These are phyloP conservation scores for Ophiocordyceps camponoti-floridani DNA, from an alignment of 2,329 filamentous ascomycete species.

Conservation along the genomic window DNA sequence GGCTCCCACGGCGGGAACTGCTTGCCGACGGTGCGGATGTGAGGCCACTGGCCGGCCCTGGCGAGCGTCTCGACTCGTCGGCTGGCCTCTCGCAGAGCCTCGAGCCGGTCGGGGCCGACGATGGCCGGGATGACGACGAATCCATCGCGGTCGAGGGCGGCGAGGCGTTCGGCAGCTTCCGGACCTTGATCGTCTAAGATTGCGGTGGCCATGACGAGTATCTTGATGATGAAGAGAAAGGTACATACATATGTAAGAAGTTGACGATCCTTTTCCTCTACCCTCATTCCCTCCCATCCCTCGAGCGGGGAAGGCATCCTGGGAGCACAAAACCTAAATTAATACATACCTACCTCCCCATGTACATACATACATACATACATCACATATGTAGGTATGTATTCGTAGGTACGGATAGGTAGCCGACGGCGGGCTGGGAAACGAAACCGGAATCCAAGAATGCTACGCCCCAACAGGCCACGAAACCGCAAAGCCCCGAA, in stretches of 20 bases:
- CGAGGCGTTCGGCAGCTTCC: conserved; percentile 2
- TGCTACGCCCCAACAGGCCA: conserved; percentile 30
- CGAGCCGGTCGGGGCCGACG: conserved; percentile 36
- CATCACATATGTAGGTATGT: too few species aligned
- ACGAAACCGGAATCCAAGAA: not conserved
- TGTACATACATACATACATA: too few species aligned
- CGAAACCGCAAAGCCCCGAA: conserved; percentile 57
- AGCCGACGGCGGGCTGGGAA: not conserved
- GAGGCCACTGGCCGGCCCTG: conserved; percentile 57
- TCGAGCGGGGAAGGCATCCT: too few species aligned
- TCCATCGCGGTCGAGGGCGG: conserved; percentile 49
- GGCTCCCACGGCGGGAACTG: conserved; percentile 76
- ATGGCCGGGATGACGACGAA: conserved; percentile 56
- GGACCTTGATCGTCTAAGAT: not conserved
- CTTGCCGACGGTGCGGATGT: conserved; percentile 70
- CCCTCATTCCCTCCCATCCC: too few species aligned
- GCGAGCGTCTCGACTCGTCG: conserved; percentile 39
- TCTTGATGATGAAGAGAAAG: too few species aligned
- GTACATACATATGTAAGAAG: too few species aligned
- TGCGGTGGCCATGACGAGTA: not conserved
- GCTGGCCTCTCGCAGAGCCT: conserved; percentile 41
- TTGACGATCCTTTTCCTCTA: too few species aligned
- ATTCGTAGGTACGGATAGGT: too few species aligned
- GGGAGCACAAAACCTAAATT: too few species aligned
- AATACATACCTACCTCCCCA: too few species aligned